Evolutionary conservation across 768 basidiomycete genomes (phyloP).

Genomic region (Xerocomus potaroensis): DNA sequence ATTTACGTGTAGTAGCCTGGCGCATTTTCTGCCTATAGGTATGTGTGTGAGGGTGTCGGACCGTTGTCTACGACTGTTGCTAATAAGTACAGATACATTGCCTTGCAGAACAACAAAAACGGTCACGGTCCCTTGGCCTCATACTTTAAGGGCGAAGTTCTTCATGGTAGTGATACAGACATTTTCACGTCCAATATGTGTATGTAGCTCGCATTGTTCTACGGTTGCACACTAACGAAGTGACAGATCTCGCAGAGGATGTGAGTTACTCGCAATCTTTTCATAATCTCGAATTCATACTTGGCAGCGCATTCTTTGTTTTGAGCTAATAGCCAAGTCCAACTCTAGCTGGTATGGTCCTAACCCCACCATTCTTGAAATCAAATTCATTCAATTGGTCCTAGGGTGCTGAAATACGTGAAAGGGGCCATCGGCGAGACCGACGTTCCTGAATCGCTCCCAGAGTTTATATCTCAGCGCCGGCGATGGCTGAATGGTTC

Average conservation of each 20-base stretch:
- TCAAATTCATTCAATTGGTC: constrained; percentile 7
- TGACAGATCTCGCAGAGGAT: constrained; percentile 84
- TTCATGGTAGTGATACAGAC: constrained; percentile 80
- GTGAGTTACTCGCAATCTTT: constrained; percentile 37
- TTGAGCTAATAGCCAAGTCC: constrained; percentile 72
- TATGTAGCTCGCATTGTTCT: constrained; percentile 33
- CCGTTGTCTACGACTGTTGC: background rate
- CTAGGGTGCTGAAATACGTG: constrained; percentile 95
- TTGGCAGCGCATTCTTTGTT: constrained; percentile 73
- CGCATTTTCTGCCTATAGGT: constrained; percentile 89
- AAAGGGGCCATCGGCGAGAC: constrained; percentile 91
- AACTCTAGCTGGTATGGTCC: constrained; percentile 68
- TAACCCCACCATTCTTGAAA: background rate
- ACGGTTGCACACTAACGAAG: constrained; percentile 6
- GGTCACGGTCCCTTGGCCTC: constrained; percentile 89
- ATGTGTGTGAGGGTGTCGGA: background rate
- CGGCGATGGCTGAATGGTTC: constrained; percentile 90
- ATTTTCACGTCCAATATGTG: constrained; percentile 98
- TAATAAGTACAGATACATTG: constrained; percentile 58
- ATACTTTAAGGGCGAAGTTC: constrained; percentile 94
- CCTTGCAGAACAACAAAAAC: constrained; percentile 76
- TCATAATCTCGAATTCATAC: constrained; percentile 1
- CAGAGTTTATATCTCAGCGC: constrained; percentile 92
- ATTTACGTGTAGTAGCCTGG: constrained; percentile 56
- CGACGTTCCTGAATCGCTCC: constrained; percentile 88